A percentile compares a stretch with the other conserved stretches of the same genome.
These are phyloP conservation scores for Nannizziopsis barbatae DNA, from an alignment of 2,329 filamentous ascomycete species.

Conservation along the genomic window DNA sequence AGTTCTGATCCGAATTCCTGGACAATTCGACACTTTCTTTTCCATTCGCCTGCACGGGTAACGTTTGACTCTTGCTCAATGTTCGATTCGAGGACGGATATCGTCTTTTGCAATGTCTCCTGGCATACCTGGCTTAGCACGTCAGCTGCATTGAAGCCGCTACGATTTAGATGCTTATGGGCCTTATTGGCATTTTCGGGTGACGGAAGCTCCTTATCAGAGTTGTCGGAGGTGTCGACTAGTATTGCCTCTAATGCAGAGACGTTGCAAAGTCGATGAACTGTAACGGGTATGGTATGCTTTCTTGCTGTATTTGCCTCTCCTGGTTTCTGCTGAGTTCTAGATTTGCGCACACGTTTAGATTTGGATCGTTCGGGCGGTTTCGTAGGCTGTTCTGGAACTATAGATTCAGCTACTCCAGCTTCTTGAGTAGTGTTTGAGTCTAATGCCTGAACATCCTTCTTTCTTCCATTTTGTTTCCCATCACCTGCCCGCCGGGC, in stretches of 20 bases:
- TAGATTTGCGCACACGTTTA: neutral
- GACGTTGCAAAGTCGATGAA: slow-evolving; percentile 32
- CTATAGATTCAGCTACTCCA: too few relatives aligned
- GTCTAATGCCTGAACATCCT: too few relatives aligned
- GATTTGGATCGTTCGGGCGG: neutral
- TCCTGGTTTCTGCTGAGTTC: neutral
- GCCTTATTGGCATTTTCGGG: slow-evolving; percentile 25
- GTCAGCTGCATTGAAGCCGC: slow-evolving; percentile 42
- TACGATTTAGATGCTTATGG: slow-evolving; percentile 25
- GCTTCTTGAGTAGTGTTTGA: too few relatives aligned
- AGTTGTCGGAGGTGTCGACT: slow-evolving; percentile 14
- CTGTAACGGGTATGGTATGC: slow-evolving; percentile 28
- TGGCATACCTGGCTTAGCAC: slow-evolving; percentile 42
- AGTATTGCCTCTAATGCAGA: slow-evolving; percentile 22
- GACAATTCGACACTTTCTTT: slow-evolving; percentile 38
- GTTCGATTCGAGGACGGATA: slow-evolving; percentile 33
- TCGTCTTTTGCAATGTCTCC: slow-evolving; percentile 39
- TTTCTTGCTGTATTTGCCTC: slow-evolving; percentile 3
- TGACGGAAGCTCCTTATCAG: slow-evolving; percentile 22
- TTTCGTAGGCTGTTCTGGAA: neutral
- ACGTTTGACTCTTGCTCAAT: slow-evolving; percentile 32
- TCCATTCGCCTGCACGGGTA: slow-evolving; percentile 31
- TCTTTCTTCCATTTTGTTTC: too few relatives aligned
- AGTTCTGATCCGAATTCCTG: slow-evolving; percentile 40
- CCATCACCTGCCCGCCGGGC: too few relatives aligned